Evolutionary conservation across 305 asterid genomes (phyloP).

Genomic region (Nicotiana rustica): DNA sequence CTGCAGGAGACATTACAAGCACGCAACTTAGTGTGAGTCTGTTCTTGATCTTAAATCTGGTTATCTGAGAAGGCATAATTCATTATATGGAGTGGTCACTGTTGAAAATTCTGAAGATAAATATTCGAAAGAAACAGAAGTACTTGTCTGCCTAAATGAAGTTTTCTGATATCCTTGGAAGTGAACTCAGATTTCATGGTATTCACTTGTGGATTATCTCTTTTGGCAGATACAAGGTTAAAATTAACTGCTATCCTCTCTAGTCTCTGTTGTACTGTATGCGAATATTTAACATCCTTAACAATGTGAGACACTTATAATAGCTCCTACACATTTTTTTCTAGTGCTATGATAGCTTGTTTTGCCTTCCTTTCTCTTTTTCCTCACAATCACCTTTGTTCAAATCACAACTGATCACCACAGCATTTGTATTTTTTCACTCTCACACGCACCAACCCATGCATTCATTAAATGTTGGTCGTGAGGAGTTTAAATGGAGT

Average conservation of each 20-base stretch:
- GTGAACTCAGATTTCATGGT: conserved; percentile 9
- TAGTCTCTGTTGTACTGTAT: conserved; percentile 14
- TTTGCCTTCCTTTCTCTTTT: background rate
- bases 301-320: background rate
- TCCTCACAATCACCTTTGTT: background rate
- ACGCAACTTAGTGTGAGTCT: conserved; percentile 53
- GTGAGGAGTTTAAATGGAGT: background rate
- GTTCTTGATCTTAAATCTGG: background rate
- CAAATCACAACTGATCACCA: background rate
- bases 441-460: background rate
- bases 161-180: background rate
- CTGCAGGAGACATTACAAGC: conserved; percentile 63
- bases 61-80: conserved; percentile 17
- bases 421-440: background rate
- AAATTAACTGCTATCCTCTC: background rate
- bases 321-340: conserved; percentile 26
- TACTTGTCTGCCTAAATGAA: conserved; percentile 17
- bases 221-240: background rate
- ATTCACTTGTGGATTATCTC: conserved; percentile 3
- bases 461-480: background rate
- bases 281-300: background rate
- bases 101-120: background rate
- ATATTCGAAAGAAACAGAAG: background rate
- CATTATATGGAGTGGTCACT: background rate
- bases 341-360: background rate